These are phyloP conservation scores for Tillandsia fasciculata DNA, from an alignment of 176 grass and related monocot species.

Conservation along the genomic window DNA sequence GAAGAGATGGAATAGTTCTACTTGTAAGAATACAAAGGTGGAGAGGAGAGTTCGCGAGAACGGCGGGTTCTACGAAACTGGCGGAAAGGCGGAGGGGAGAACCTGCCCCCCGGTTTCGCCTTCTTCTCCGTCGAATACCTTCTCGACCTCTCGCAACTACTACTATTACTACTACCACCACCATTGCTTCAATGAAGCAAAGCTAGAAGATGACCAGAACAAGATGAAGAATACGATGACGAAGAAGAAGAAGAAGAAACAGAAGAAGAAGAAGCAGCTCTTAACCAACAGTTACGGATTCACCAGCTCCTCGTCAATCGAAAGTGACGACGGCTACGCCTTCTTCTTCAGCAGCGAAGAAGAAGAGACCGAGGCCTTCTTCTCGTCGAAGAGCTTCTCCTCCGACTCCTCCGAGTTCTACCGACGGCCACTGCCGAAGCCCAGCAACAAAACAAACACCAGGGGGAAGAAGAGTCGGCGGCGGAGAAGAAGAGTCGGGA, in stretches of 20 bases:
- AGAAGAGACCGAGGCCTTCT: constrained; percentile 55
- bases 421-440: not conserved
- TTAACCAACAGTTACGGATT: constrained; percentile 58
- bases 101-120: constrained; percentile 38
- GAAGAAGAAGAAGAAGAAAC: constrained; percentile 4
- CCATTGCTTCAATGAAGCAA: not conserved
- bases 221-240: constrained; percentile 6
- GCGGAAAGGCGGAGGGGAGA: constrained; percentile 4
- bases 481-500: constrained; percentile 9
- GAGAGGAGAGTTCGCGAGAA: constrained; percentile 29
- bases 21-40: not conserved
- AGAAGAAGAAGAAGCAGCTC: constrained; percentile 32
- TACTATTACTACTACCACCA: constrained; percentile 6
- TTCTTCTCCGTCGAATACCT: constrained; percentile 29
- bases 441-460: constrained; percentile 27
- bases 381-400: constrained; percentile 83
- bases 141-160: constrained; percentile 5
- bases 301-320: constrained; percentile 46
- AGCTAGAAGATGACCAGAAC: not conserved
- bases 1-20: not conserved
- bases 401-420: constrained; percentile 99
- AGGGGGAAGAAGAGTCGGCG: not conserved
- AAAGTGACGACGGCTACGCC: constrained; percentile 23
- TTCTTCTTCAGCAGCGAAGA: constrained; percentile 71
- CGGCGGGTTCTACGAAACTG: constrained; percentile 10